Conservation (phyloP, 371 early-diverging fungal genomes). For the Zopfochytrium polystomum region DNA sequence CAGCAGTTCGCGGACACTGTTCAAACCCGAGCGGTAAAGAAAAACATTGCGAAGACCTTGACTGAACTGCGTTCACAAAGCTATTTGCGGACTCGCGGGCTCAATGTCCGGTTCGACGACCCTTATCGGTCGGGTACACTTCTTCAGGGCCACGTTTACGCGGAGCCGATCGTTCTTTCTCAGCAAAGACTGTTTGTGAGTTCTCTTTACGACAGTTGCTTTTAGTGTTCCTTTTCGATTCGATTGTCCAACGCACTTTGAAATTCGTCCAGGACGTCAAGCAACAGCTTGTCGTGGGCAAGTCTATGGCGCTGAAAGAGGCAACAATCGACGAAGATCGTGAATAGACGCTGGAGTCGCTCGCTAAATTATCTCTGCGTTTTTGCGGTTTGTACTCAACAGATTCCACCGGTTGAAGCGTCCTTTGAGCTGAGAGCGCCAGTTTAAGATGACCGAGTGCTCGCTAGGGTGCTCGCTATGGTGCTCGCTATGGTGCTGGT, state of each 20-base stretch:
- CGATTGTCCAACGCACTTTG: neutral
- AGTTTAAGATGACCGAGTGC: no score
- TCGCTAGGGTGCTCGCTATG: no score
- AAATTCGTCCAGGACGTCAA: conserved; percentile 18
- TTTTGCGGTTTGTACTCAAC: no score
- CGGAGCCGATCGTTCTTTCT: conserved; percentile 36
- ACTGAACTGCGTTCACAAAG: conserved; percentile 11
- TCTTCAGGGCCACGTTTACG: conserved; percentile 34
- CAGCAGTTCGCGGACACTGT: conserved; percentile 34
- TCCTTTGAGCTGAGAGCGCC: no score
- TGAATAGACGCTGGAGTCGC: conserved; percentile 29
- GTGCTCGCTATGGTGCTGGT: no score
- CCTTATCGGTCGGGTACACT: conserved; percentile 4
- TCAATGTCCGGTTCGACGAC: conserved; percentile 33
- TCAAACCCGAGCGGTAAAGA: conserved; percentile 40
- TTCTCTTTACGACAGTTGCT: no score
- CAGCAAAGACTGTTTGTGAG: no score
- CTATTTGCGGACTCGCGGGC: conserved; percentile 36
- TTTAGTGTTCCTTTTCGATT: neutral
- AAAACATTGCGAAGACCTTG: neutral
- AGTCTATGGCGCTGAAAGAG: conserved; percentile 32
- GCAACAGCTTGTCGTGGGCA: conserved; percentile 39
- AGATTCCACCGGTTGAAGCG: no score
- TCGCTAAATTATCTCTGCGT: neutral
- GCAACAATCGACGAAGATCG: conserved; percentile 16